These are phyloP conservation scores for Prunus campanulata DNA, from an alignment of 306 rosid species.

Conservation along the genomic window DNA sequence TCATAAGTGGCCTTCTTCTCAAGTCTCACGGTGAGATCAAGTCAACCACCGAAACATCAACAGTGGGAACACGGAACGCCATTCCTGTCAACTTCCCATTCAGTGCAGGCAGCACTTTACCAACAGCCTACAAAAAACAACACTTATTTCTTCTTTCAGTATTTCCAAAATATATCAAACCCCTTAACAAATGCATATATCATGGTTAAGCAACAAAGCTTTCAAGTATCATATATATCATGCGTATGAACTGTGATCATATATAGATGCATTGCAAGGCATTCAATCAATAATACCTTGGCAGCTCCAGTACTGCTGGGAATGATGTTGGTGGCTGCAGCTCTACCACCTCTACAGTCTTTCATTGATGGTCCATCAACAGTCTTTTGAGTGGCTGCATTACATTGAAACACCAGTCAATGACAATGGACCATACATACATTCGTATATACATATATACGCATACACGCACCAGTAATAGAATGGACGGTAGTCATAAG, in stretches of 20 bases:
- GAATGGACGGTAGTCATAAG: conserved; percentile 90
- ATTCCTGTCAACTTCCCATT: conserved; percentile 92
- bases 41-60: conserved; percentile 88
- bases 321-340: conserved; percentile 91
- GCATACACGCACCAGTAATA: conserved; percentile 53
- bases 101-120: conserved; percentile 75
- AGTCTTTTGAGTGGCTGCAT: conserved; percentile 82
- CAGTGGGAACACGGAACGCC: conserved; percentile 87
- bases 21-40: conserved; percentile 88
- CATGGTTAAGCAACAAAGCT: neutral
- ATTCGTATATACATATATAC: neutral
- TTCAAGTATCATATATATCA: neutral
- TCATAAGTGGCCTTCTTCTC: conserved; percentile 72
- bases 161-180: neutral
- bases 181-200: neutral
- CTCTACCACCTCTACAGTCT: conserved; percentile 99
- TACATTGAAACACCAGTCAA: neutral
- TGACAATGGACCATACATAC: neutral
- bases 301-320: conserved; percentile 99
- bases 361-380: conserved; percentile 91
- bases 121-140: conserved; percentile 58
- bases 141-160: neutral
- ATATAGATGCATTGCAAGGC: too few relatives aligned
- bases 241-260: neutral
- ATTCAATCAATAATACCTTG: conserved; percentile 43